Conservation (phyloP, 768 basidiomycete genomes). For the Phylloporus arenicola region DNA sequence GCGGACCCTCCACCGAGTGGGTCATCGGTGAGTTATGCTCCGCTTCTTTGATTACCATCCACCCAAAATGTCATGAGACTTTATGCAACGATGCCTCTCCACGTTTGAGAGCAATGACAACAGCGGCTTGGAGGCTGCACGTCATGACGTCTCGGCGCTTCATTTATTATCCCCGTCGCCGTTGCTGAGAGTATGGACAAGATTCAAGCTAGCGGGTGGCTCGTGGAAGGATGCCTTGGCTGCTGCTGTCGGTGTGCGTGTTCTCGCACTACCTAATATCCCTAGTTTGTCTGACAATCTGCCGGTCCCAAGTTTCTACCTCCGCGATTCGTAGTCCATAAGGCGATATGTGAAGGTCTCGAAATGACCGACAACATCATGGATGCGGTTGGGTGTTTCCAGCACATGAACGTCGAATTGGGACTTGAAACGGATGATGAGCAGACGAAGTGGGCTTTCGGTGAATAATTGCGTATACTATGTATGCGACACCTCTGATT, state of each 20-base stretch:
- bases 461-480: background rate
- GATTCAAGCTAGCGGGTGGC: background rate
- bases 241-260: background rate
- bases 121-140: background rate
- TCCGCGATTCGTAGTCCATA: background rate
- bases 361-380: background rate
- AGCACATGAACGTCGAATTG: background rate
- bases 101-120: background rate
- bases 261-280: too few relatives aligned
- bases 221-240: slow-evolving; percentile 7
- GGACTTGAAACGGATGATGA: background rate
- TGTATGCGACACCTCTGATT: too few relatives aligned
- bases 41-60: too few relatives aligned
- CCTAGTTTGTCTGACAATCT: background rate
- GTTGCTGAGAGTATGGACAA: slow-evolving; percentile 11
- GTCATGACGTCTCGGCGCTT: background rate
- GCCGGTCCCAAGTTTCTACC: background rate
- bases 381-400: background rate
- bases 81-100: background rate
- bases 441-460: background rate
- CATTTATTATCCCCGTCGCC: background rate
- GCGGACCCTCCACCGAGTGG: background rate
- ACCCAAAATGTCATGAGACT: background rate
- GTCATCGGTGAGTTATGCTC: background rate
- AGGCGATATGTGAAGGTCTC: background rate